Conservation (phyloP, 768 basidiomycete species). For the Lanmaoa pseudosensibilis region DNA sequence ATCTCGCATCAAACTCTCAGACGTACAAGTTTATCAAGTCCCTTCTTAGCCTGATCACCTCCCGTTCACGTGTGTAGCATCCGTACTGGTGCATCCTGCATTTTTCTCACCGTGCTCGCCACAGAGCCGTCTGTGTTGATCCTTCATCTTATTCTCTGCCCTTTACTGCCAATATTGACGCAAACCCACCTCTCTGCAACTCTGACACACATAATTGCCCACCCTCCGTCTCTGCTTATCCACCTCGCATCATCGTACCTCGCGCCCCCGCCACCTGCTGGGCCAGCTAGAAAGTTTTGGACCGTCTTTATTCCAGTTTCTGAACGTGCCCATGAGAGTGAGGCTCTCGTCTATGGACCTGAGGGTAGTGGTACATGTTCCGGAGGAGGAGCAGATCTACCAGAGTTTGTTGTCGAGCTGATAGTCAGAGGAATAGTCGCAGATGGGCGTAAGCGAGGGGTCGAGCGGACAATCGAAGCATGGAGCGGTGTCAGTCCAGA, state of each 20-base stretch:
- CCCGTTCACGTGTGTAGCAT: slow-evolving; percentile 48
- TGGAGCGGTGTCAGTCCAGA: slow-evolving; percentile 51
- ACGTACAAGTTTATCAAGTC: slow-evolving; percentile 53
- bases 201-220: slow-evolving; percentile 61
- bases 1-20: slow-evolving; percentile 54
- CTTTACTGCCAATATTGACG: slow-evolving; percentile 54
- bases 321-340: slow-evolving; percentile 57
- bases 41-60: slow-evolving; percentile 44
- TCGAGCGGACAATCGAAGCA: slow-evolving; percentile 64
- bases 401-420: slow-evolving; percentile 63
- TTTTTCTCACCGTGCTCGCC: slow-evolving; percentile 9
- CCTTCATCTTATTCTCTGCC: slow-evolving; percentile 53
- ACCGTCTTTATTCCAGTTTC: slow-evolving; percentile 69
- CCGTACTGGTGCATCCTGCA: background rate
- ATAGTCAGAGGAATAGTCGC: slow-evolving; percentile 47
- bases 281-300: slow-evolving; percentile 75
- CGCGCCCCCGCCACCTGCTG: slow-evolving; percentile 65
- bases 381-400: slow-evolving; percentile 33
- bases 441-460: slow-evolving; percentile 49
- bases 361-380: slow-evolving; percentile 47
- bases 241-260: slow-evolving; percentile 73
- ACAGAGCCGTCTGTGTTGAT: slow-evolving; percentile 58
- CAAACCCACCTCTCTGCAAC: slow-evolving; percentile 65
- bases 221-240: slow-evolving; percentile 66
- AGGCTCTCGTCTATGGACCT: slow-evolving; percentile 58